Evolutionary conservation across 192 early-diverging fungal species (phyloP).

Genomic region (Phycomyces nitens): DNA sequence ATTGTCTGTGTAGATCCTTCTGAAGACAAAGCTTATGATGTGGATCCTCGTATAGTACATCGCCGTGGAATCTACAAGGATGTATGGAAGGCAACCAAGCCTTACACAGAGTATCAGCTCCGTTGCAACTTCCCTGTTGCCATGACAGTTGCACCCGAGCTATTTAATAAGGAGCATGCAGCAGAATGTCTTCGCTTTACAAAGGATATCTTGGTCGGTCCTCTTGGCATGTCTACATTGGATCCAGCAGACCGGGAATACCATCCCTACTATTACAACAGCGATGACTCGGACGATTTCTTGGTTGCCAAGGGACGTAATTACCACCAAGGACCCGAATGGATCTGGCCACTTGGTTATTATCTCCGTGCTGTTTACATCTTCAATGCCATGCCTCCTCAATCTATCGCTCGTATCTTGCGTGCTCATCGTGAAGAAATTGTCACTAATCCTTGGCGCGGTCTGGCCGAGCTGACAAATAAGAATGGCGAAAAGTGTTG

Average conservation of each 20-base stretch:
- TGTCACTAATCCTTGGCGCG: conserved; percentile 71
- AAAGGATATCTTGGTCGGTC: conserved; percentile 68
- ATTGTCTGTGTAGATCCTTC: conserved; percentile 39
- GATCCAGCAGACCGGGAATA: conserved; percentile 95
- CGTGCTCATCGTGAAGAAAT: conserved; percentile 77
- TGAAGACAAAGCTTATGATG: conserved; percentile 60
- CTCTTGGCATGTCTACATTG: conserved; percentile 92
- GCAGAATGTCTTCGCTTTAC: conserved; percentile 64
- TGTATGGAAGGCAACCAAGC: conserved; percentile 62
- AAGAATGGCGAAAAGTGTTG: conserved; percentile 72
- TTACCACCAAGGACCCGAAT: conserved; percentile 96
- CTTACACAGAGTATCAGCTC: conserved; percentile 89
- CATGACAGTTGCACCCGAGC: conserved; percentile 91
- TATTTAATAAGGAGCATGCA: conserved; percentile 82
- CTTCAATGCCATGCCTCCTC: conserved; percentile 50
- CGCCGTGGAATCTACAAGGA: conserved; percentile 96
- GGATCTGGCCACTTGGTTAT: conserved; percentile 91
- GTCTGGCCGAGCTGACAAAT: conserved; percentile 97
- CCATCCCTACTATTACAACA: conserved; percentile 90
- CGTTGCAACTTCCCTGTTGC: conserved; percentile 89
- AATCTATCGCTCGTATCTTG: conserved; percentile 64
- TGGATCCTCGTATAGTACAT: conserved; percentile 65
- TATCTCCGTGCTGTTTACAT: conserved; percentile 82
- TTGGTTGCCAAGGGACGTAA: conserved; percentile 94
- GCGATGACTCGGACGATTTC: conserved; percentile 80